These are phyloP conservation scores for Cyclaneusma minus DNA, from an alignment of 2,329 filamentous ascomycete genomes.

Conservation along the genomic window DNA sequence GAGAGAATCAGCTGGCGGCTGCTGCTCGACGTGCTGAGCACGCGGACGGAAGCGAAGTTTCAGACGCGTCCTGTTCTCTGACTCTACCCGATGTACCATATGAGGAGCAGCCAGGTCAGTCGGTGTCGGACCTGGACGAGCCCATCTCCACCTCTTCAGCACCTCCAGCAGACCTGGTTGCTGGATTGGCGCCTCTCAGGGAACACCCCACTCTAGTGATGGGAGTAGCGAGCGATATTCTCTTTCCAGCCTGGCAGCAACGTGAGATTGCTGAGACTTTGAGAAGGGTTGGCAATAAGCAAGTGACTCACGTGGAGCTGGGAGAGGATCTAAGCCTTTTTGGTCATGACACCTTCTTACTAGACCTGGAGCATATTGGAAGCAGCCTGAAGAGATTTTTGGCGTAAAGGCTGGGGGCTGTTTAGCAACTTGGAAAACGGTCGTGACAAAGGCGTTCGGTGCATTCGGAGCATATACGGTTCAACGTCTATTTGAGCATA, in stretches of 20 bases:
- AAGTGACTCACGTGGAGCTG: conserved; percentile 76
- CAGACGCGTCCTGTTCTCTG: conserved; percentile 50
- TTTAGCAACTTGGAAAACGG: too few species aligned
- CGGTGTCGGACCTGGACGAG: conserved; percentile 18
- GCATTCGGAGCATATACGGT: too few species aligned
- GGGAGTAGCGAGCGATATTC: conserved; percentile 87
- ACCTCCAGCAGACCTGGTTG: conserved; percentile 66
- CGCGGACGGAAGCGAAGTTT: conserved; percentile 37
- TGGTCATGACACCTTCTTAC: conserved; percentile 88
- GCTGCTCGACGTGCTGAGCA: conserved; percentile 45
- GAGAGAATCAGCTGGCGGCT: conserved; percentile 49
- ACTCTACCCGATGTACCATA: conserved; percentile 76
- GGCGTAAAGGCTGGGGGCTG: conserved; percentile 24
- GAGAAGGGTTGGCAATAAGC: conserved; percentile 58
- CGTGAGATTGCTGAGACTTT: conserved; percentile 81
- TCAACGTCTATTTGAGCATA: too few species aligned
- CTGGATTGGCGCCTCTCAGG: conserved; percentile 54
- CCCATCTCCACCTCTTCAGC: conserved; percentile 25
- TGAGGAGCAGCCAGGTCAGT: conserved; percentile 54
- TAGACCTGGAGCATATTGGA: conserved; percentile 86
- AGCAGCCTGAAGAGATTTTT: conserved; percentile 71
- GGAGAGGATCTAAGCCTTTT: conserved; percentile 91
- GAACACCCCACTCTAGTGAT: conserved; percentile 76
- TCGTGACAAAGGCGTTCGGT: too few species aligned
- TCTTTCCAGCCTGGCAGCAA: conserved; percentile 98